Evolutionary conservation across 2,329 filamentous ascomycete species (phyloP).

Genomic region (Leptosphaerulina australis): DNA sequence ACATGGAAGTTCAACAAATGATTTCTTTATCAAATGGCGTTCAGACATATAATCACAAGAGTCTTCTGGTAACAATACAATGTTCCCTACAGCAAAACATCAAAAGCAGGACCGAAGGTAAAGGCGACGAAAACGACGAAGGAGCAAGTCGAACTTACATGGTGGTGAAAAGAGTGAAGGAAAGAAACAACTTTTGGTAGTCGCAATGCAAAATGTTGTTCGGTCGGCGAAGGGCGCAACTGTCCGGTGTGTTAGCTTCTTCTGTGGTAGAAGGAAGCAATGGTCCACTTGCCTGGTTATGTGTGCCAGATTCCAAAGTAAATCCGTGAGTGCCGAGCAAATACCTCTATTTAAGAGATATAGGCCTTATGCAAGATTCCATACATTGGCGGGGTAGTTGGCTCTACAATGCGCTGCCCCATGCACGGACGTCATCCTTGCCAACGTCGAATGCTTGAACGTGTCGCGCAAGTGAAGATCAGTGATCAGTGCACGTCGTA

Average conservation of each 20-base stretch:
- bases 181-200: conserved; percentile 1
- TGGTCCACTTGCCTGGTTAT: neutral
- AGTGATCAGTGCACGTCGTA: conserved; percentile 6
- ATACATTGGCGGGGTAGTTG: conserved; percentile 12
- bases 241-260: conserved; percentile 7
- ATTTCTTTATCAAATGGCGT: neutral
- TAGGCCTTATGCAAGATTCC: neutral
- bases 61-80: neutral
- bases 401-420: conserved; percentile 8
- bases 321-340: conserved; percentile 1
- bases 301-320: neutral
- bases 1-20: neutral
- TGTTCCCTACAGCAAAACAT: neutral
- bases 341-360: conserved; percentile 1
- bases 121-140: too few relatives aligned
- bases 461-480: conserved; percentile 11
- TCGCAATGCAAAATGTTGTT: conserved; percentile 4
- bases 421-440: conserved; percentile 19
- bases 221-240: conserved; percentile 9
- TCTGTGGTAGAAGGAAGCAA: neutral
- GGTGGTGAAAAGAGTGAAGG: neutral
- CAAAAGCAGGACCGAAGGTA: neutral
- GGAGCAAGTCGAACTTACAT: conserved; percentile 11
- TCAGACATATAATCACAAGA: neutral
- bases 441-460: conserved; percentile 11